Conservation (phyloP, 352 stramenopile genomes). For the Saprolegnia diclina region DNA sequence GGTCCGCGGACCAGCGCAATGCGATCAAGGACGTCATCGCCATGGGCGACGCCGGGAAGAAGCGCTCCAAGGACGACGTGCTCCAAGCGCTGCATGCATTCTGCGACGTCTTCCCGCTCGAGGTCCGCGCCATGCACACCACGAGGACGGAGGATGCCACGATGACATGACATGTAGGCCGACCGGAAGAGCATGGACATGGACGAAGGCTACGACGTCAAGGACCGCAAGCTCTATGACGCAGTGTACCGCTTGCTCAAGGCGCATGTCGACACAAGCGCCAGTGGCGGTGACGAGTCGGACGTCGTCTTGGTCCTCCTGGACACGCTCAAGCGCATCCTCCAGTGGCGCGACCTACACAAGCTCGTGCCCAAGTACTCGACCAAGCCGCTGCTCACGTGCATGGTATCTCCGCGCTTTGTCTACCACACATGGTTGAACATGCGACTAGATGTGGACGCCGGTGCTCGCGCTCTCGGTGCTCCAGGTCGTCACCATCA, state of each 20-base stretch:
- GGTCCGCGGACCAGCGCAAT: constrained; percentile 73
- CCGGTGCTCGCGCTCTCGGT: constrained; percentile 46
- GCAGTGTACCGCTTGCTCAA: constrained; percentile 65
- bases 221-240: constrained; percentile 70
- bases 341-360: constrained; percentile 76
- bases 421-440: background rate
- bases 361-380: constrained; percentile 74
- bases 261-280: constrained; percentile 17
- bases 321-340: constrained; percentile 63
- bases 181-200: constrained; percentile 32
- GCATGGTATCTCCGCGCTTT: constrained; percentile 34
- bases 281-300: constrained; percentile 5
- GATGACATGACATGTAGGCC: constrained; percentile 12
- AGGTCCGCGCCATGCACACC: constrained; percentile 32
- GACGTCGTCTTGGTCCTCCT: constrained; percentile 34
- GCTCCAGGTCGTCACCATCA: constrained; percentile 56
- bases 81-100: constrained; percentile 62
- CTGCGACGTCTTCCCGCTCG: constrained; percentile 64
- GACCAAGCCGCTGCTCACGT: constrained; percentile 75
- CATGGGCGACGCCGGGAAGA: constrained; percentile 40
- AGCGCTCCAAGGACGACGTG: constrained; percentile 38
- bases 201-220: constrained; percentile 47
- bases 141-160: background rate
- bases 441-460: constrained; percentile 38
- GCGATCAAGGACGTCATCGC: constrained; percentile 66